Conservation (phyloP, 1,284 basidiomycete genomes). For the Pterulicium gracile region DNA sequence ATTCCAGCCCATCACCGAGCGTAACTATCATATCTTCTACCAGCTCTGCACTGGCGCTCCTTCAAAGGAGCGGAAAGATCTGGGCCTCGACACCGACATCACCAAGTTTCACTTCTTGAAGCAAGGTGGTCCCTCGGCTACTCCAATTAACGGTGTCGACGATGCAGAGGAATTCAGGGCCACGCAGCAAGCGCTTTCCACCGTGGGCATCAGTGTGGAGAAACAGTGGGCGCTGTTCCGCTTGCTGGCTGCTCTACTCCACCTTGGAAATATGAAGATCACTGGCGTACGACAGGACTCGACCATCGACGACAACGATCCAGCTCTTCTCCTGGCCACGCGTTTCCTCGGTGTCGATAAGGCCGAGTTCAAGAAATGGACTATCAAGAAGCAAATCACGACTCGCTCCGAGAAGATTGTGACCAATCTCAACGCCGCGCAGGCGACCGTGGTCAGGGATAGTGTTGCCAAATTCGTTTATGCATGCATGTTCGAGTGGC, state of each 20-base stretch:
- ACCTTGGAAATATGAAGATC: conserved; percentile 95
- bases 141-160: conserved; percentile 86
- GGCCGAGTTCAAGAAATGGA: conserved; percentile 98
- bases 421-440: conserved; percentile 74
- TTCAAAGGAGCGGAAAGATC: conserved; percentile 88
- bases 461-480: conserved; percentile 99
- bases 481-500: conserved; percentile 97
- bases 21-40: conserved; percentile 99
- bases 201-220: conserved; percentile 94
- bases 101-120: conserved; percentile 89
- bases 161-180: conserved; percentile 91
- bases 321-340: conserved; percentile 74
- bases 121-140: conserved; percentile 83
- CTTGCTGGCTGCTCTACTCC: conserved; percentile 85
- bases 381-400: conserved; percentile 93
- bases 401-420: conserved; percentile 96
- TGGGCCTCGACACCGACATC: conserved; percentile 80
- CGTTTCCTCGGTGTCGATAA: conserved; percentile 85
- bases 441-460: conserved; percentile 93
- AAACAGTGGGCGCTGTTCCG: conserved; percentile 98
- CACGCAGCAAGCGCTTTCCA: conserved; percentile 92
- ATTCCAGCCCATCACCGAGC: conserved; percentile 93
- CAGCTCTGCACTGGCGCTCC: conserved; percentile 97
- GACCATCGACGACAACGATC: conserved; percentile 76
- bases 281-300: conserved; percentile 78